phyloP scores from a whole-genome alignment of 768 basidiomycete genomes.

The Cyathus striatus region DNA sequence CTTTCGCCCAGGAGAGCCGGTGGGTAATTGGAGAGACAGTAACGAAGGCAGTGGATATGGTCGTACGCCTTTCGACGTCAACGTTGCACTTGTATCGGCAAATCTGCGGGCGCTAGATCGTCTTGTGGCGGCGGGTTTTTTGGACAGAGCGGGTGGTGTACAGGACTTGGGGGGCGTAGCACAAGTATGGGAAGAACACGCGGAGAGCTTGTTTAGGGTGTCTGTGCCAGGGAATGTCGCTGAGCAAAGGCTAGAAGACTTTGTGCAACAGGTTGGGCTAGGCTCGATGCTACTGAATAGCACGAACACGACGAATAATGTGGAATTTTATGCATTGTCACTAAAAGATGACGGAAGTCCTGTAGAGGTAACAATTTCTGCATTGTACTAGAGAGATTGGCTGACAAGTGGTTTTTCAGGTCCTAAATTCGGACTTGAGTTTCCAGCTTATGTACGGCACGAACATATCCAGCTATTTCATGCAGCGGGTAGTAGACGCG shows the following conservation, averaged over 20 bases:
- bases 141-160: constrained; percentile 6
- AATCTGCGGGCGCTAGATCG: constrained; percentile 29
- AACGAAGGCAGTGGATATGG: constrained; percentile 37
- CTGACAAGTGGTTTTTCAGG: constrained; percentile 14
- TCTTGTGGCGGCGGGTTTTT: constrained; percentile 21
- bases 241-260: constrained; percentile 25
- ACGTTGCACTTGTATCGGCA: constrained; percentile 35
- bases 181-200: constrained; percentile 29
- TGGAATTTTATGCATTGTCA: constrained; percentile 35
- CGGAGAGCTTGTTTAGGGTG: constrained; percentile 30
- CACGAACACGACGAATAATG: constrained; percentile 9
- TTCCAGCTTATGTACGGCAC: constrained; percentile 34
- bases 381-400: not conserved
- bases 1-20: constrained; percentile 32
- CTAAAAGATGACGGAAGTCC: constrained; percentile 29
- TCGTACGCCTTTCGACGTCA: constrained; percentile 38
- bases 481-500: constrained; percentile 31
- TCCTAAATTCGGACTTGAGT: constrained; percentile 37
- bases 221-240: constrained; percentile 19
- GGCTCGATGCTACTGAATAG: constrained; percentile 19
- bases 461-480: constrained; percentile 27
- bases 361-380: constrained; percentile 25
- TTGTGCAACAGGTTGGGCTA: constrained; percentile 27
- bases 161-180: constrained; percentile 16
- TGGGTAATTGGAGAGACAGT: constrained; percentile 42